A percentile compares a stretch with the other conserved stretches of the same genome.
Evolutionary conservation across 176 grass and related monocot species (phyloP).

Genomic region (Phyllostachys edulis): DNA sequence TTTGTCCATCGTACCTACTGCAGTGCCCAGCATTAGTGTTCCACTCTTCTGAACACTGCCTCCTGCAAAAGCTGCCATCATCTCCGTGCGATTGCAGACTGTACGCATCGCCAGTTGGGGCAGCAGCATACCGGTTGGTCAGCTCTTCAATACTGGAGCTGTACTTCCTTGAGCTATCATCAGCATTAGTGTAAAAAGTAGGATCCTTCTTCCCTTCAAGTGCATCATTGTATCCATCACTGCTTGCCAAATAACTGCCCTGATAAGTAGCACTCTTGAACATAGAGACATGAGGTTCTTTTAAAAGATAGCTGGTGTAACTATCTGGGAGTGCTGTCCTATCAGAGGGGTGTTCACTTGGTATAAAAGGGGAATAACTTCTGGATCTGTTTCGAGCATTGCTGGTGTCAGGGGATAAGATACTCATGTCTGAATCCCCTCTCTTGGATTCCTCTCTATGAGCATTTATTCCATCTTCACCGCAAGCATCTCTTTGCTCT

Average conservation of each 20-base stretch:
- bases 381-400: constrained; percentile 29
- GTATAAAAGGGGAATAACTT: constrained; percentile 11
- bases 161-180: constrained; percentile 28
- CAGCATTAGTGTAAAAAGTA: background rate
- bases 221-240: background rate
- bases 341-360: background rate
- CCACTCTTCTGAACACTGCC: background rate
- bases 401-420: constrained; percentile 36
- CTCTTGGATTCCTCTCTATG: constrained; percentile 3
- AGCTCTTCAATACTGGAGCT: constrained; percentile 26
- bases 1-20: background rate
- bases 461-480: constrained; percentile 22
- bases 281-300: constrained; percentile 4
- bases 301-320: background rate
- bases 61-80: constrained; percentile 2
- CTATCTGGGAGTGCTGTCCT: background rate
- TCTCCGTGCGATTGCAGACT: constrained; percentile 21
- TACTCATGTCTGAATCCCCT: constrained; percentile 54
- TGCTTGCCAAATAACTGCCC: constrained; percentile 20
- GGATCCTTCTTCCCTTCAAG: background rate
- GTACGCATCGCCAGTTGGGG: background rate
- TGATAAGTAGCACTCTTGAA: background rate
- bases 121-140: background rate
- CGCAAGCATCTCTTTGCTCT: too few relatives aligned
- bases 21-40: background rate